phyloP scores from a whole-genome alignment of 2,329 filamentous ascomycete species.

The Gaeumannomyces tritici region DNA sequence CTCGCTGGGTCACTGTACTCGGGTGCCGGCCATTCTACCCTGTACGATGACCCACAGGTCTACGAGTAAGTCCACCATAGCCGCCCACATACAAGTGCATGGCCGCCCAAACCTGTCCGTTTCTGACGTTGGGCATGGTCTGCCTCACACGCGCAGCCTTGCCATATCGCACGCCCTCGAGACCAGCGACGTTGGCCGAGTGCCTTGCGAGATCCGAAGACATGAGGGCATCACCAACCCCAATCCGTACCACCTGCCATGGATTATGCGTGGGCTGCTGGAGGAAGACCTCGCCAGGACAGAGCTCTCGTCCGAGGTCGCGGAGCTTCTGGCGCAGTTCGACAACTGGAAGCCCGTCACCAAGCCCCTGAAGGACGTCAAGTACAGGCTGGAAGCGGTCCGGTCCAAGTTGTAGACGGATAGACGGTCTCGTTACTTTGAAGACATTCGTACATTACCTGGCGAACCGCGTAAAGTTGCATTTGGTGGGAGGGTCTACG shows the following conservation, averaged over 20 bases:
- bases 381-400: constrained; percentile 86
- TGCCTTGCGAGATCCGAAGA: constrained; percentile 39
- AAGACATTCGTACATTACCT: too few species aligned
- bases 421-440: too few species aligned
- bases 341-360: constrained; percentile 87
- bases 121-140: neutral
- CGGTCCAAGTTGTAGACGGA: constrained; percentile 62
- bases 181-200: constrained; percentile 46
- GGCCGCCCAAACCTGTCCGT: neutral
- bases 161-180: constrained; percentile 66
- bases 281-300: constrained; percentile 87
- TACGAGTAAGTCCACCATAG: constrained; percentile 52
- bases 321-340: constrained; percentile 74
- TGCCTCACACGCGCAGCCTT: constrained; percentile 29
- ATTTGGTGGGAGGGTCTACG: too few species aligned
- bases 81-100: neutral
- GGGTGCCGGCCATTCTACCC: constrained; percentile 84
- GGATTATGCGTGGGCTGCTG: constrained; percentile 87
- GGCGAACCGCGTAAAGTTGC: too few species aligned
- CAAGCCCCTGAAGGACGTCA: constrained; percentile 91
- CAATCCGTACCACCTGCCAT: constrained; percentile 88
- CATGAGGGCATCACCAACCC: constrained; percentile 41
- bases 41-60: constrained; percentile 83
- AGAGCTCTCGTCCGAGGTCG: constrained; percentile 67
- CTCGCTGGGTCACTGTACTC: constrained; percentile 85